Evolutionary conservation across 306 rosid genomes (phyloP).

Genomic region (Quercus glauca): DNA sequence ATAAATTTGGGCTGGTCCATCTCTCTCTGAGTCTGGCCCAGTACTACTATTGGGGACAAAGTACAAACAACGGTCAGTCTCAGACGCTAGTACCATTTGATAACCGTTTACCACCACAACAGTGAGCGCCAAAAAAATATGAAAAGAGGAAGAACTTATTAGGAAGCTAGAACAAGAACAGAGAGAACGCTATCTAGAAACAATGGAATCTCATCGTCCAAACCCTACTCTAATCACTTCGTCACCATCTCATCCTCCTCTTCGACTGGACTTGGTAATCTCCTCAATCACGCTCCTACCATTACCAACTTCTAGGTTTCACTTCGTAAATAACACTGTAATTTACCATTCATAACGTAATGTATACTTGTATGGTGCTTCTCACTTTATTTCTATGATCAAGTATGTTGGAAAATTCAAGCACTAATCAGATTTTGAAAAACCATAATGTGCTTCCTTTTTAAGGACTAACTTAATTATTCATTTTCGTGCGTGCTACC

Average conservation of each 20-base stretch:
- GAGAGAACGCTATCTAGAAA: conserved; percentile 33
- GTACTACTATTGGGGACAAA: too few relatives aligned
- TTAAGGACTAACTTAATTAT: too few relatives aligned
- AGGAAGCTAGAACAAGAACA: conserved; percentile 59
- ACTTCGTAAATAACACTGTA: too few relatives aligned
- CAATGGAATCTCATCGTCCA: conserved; percentile 34
- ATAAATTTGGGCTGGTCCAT: too few relatives aligned
- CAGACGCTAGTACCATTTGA: too few relatives aligned
- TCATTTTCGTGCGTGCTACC: not conserved
- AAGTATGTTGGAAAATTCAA: not conserved
- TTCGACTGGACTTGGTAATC: conserved; percentile 21
- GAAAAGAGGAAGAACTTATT: conserved; percentile 49
- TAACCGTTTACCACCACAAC: too few relatives aligned
- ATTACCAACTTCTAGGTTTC: not conserved
- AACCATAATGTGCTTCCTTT: too few relatives aligned
- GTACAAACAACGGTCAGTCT: too few relatives aligned
- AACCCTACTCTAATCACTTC: conserved; percentile 42
- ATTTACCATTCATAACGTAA: too few relatives aligned
- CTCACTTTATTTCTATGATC: not conserved
- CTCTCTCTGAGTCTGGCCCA: too few relatives aligned
- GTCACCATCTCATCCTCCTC: conserved; percentile 53
- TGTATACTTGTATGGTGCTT: too few relatives aligned
- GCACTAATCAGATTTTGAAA: not conserved
- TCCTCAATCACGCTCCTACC: not conserved
- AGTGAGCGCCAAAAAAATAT: not conserved